Conservation (phyloP, 2,329 filamentous ascomycete species). For the Neofusicoccum ribis region DNA sequence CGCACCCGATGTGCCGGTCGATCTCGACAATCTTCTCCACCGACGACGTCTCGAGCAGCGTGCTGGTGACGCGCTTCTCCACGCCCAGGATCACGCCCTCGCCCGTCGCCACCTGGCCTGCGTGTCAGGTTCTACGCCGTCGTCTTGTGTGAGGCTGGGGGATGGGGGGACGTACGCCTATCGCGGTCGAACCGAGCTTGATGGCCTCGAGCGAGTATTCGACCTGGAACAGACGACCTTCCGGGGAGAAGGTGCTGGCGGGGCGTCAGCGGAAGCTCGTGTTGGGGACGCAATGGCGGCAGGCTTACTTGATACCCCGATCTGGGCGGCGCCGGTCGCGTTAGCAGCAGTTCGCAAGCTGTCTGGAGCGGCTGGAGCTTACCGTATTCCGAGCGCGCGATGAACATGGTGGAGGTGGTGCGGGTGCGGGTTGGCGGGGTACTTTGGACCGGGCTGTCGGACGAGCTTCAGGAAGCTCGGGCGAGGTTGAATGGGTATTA, state of each 20-base stretch:
- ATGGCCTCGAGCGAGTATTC: slow-evolving; percentile 99
- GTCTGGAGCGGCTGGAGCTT: slow-evolving; percentile 41
- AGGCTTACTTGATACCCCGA: slow-evolving; percentile 92
- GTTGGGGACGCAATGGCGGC: slow-evolving; percentile 23
- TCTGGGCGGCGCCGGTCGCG: slow-evolving; percentile 56
- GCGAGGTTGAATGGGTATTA: neutral
- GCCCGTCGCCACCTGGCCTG: slow-evolving; percentile 73
- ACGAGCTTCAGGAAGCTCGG: slow-evolving; percentile 2
- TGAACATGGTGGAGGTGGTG: slow-evolving; percentile 62
- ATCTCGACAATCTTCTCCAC: slow-evolving; percentile 99
- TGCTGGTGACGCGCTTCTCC: slow-evolving; percentile 98
- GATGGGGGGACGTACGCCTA: slow-evolving; percentile 64
- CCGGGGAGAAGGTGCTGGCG: slow-evolving; percentile 93
- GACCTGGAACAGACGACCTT: slow-evolving; percentile 99
- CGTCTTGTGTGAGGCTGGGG: neutral
- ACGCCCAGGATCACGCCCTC: slow-evolving; percentile 96
- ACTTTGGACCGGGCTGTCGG: slow-evolving; percentile 2
- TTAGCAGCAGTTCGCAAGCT: slow-evolving; percentile 29
- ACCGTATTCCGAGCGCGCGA: slow-evolving; percentile 99
- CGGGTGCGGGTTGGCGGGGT: slow-evolving; percentile 26
- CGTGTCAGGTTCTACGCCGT: neutral
- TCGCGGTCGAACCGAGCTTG: slow-evolving; percentile 97
- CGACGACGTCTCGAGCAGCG: slow-evolving; percentile 93
- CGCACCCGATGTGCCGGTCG: slow-evolving; percentile 96
- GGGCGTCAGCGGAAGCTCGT: slow-evolving; percentile 27